These are phyloP conservation scores for Syzygium syzygioides DNA, from an alignment of 441 rosid genomes.

Conservation along the genomic window DNA sequence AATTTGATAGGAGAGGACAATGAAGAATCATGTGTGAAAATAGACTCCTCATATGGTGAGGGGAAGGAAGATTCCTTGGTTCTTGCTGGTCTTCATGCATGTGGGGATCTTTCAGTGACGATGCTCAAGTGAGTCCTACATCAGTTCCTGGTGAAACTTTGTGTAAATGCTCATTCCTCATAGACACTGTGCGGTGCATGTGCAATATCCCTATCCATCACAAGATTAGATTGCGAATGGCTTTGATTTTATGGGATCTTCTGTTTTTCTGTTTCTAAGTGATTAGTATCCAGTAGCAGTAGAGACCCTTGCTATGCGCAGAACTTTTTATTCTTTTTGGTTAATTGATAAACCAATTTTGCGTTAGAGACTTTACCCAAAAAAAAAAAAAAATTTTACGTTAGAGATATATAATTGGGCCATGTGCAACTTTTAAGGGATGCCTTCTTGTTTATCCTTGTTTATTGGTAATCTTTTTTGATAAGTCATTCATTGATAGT, in stretches of 20 bases:
- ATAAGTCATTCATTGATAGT: neutral
- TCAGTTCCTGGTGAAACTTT: neutral
- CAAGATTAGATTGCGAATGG: neutral
- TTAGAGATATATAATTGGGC: neutral
- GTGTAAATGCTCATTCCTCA: neutral
- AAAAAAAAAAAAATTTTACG: no score
- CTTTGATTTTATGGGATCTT: neutral
- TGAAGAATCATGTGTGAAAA: conserved; percentile 12
- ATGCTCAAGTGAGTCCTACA: conserved; percentile 66
- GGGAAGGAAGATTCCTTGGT: conserved; percentile 39
- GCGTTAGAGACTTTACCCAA: neutral
- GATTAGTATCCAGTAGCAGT: neutral
- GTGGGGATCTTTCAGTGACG: conserved; percentile 94
- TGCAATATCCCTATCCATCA: neutral
- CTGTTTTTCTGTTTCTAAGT: neutral
- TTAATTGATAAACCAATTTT: neutral
- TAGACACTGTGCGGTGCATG: neutral
- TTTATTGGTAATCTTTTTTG: neutral
- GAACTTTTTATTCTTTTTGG: neutral
- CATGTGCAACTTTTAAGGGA: neutral
- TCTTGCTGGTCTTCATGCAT: conserved; percentile 96
- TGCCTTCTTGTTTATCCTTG: neutral
- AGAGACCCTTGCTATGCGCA: neutral
- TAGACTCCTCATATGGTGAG: conserved; percentile 15
- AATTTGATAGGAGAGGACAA: conserved; percentile 10